These are phyloP conservation scores for Thalassiosira livingstoniorum DNA, from an alignment of 352 stramenopile species.

Conservation along the genomic window DNA sequence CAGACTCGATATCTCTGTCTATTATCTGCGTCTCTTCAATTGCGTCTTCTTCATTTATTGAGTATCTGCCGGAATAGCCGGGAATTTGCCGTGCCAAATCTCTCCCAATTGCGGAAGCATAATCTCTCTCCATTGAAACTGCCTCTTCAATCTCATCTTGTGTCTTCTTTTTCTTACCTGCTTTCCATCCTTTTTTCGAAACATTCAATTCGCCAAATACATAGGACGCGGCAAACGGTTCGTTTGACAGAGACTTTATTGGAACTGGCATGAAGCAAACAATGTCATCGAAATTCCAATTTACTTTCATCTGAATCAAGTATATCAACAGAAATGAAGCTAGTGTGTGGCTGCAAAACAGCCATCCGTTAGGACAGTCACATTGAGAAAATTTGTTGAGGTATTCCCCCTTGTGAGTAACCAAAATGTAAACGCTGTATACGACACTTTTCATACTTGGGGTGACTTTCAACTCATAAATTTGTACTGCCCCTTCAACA, in stretches of 20 bases:
- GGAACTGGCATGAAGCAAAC: conserved; percentile 15
- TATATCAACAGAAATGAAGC: conserved; percentile 20
- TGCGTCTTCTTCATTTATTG: no score
- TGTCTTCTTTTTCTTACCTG: no score
- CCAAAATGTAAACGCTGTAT: conserved; percentile 22
- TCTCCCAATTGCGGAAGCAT: no score
- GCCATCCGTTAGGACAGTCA: conserved; percentile 28
- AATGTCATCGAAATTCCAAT: conserved; percentile 21
- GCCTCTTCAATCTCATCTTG: no score
- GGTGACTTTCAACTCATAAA: conserved; percentile 32
- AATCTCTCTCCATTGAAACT: no score
- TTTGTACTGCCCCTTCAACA: not conserved
- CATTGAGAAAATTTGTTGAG: conserved; percentile 14
- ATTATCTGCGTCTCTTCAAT: no score
- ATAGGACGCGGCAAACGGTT: conserved; percentile 22
- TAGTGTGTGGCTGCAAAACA: conserved; percentile 31
- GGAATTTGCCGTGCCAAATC: no score
- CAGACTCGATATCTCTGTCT: no score
- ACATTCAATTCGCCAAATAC: conserved; percentile 20
- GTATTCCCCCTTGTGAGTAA: conserved; percentile 3
- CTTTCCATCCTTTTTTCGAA: no score
- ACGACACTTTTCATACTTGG: conserved; percentile 37
- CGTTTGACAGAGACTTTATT: conserved; percentile 19
- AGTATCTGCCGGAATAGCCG: no score
- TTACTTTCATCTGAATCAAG: conserved; percentile 4